Evolutionary conservation across 1,139 yeast genomes (phyloP).

Genomic region (Wickerhamiella pararugosa): DNA sequence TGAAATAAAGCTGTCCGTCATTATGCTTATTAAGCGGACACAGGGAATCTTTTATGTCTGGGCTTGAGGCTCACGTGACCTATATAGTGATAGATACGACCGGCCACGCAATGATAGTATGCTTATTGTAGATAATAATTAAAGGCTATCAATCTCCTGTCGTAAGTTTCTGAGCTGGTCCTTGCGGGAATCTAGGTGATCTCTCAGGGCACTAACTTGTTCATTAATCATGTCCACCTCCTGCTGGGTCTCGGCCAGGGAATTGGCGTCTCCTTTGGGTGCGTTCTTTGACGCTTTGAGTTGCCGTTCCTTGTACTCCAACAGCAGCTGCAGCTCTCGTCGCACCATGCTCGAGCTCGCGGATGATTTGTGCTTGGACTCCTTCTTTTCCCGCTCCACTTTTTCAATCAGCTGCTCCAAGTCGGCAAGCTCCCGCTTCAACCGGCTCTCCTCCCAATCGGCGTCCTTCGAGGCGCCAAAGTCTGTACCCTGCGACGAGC

Average conservation of each 20-base stretch:
- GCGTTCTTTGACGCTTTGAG: conserved; percentile 22
- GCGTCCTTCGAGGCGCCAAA: conserved; percentile 58
- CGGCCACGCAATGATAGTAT: too few species aligned
- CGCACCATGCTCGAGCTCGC: conserved; percentile 32
- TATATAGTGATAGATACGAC: too few species aligned
- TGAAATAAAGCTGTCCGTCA: conserved; percentile 33
- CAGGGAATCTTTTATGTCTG: too few species aligned
- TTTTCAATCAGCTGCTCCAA: conserved; percentile 47
- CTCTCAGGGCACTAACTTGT: conserved; percentile 49
- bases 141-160: conserved; percentile 27
- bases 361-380: conserved; percentile 27
- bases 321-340: conserved; percentile 69
- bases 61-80: too few species aligned
- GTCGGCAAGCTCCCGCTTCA: conserved; percentile 64
- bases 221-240: conserved; percentile 51
- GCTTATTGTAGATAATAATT: not conserved
- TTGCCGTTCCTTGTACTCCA: conserved; percentile 53
- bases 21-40: not conserved
- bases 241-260: conserved; percentile 26
- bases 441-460: conserved; percentile 76
- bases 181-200: conserved; percentile 38
- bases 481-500: conserved; percentile 44
- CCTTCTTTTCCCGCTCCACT: conserved; percentile 35
- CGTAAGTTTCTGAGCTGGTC: conserved; percentile 35
- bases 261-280: conserved; percentile 11